Evolutionary conservation across 2,329 filamentous ascomycete species (phyloP), one percentile per base, ranked within the genome.

Genomic region (Pyricularia sp.): DNA sequence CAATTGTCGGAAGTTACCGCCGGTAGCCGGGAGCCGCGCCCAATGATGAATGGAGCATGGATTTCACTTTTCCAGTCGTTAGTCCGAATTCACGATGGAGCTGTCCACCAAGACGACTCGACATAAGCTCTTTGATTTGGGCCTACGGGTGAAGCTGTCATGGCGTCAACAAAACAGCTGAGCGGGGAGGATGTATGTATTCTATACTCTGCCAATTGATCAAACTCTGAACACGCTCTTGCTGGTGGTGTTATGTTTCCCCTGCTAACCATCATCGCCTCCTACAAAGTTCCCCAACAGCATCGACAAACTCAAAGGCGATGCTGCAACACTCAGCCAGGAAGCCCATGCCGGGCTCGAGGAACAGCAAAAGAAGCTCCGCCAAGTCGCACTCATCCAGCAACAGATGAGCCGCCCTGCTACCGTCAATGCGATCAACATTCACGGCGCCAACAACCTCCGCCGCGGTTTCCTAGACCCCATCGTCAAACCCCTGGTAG

Each of bases 381-480:
- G 67, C n/a, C 55, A 64, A 30, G 25, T 59, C 55, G 25, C 42
- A 10, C 42, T 66, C 36, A 28, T 66, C 20, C 65, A 88, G 73
- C 87, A 91, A 79, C 97, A 98, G 78, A 90, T 91, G 72, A 92
- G 92, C 63, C 87, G 95, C 69, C 94, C 95, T 59, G 92, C 95
- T 74, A 92, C 93, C 17, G 90, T 99, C 77, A 92, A 92, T 74
- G 92, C 92, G 64, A 87, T 99, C 76, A 88, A 91, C 74, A 84
- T 99, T 70, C 87, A 96, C 71, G 92, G 93, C 76, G 93, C 92
- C 64, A 85, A 86, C 70, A 89, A 95, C 76, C 97, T 94, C n/a
- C 88, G 95, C 72, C 86, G 87, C 74, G 84, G 86, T 71, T 97
- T 99, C 78, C 88, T 99, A 68, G 87, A 96, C 77, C 88, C 89